Base-by-base conservation (phyloP, 495 filamentous ascomycete species). In the Saxophila tyrrhenica region DNA sequence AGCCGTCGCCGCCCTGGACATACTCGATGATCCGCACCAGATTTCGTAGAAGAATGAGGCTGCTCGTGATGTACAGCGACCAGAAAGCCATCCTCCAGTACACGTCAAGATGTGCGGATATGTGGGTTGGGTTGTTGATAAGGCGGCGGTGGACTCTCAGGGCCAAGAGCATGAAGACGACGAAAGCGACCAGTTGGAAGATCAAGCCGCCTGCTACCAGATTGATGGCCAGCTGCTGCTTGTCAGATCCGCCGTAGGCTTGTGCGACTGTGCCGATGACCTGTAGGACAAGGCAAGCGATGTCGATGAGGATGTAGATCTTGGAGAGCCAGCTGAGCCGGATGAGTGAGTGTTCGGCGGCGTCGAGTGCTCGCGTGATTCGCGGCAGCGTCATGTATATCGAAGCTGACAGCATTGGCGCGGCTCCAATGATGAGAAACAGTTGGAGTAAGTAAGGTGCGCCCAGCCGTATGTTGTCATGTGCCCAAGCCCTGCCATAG, bases 11-110 rank as follows among this genome's bases (percentile, higher is more conserved):
- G 0, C 84, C 82, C 62, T 77, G 66, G 0, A 74, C 24, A 52
- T 79, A 87, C 67, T 87, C 84, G 15, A 81, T 66, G 19, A 82
- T 70, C 23, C 84, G 72, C 58, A 84, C 76, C 3, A 85, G 53
- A 8, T 72, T 78, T 5, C 84, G 75, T 2, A 84, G 58, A 47
- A 86, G 57, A 52, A 87, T 83, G 8, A 85, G 64, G 1, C 58
- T 62, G 49, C 72, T 76, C 3, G 70, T 69, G 8, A 38, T 49
- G 62, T 84, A 86, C 2, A 85, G 72, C 39, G 75, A 65, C 20
- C 64, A 48, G 43, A 85, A 62, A 49, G 76, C 68, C 25, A 67
- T 68, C 55, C 64, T 56, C 83, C 83, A 87, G 17, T 39, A 15
- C 19, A 3, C 25, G 32, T 13, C n/a, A 23, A 61, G 8, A 67